phyloP scores from a whole-genome alignment of 768 basidiomycete genomes.

The Postia placenta region DNA sequence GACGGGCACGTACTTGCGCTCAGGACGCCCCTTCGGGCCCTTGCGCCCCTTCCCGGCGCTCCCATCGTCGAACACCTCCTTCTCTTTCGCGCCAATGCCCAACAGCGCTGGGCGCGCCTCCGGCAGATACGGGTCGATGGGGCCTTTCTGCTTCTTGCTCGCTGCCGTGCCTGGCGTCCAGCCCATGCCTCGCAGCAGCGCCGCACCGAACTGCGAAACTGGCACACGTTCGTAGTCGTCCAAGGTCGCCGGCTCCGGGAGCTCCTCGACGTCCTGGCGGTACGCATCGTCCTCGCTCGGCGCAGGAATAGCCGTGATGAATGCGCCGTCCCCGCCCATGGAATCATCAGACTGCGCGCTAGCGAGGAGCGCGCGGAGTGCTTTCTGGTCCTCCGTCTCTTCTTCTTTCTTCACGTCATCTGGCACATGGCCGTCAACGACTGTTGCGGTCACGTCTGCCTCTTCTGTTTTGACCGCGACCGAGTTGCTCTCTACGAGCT shows the following conservation, averaged over 20 bases:
- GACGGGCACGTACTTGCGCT: slow-evolving; percentile 81
- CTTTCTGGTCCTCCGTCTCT: slow-evolving; percentile 72
- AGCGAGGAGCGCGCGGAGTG: slow-evolving; percentile 74
- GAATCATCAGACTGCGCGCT: slow-evolving; percentile 37
- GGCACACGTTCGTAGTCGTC: slow-evolving; percentile 90
- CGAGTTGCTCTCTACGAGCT: slow-evolving; percentile 19
- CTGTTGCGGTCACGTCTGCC: slow-evolving; percentile 14
- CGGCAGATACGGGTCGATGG: slow-evolving; percentile 78
- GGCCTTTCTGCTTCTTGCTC: slow-evolving; percentile 47
- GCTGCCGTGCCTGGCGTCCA: slow-evolving; percentile 84
- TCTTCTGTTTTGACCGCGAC: slow-evolving; percentile 4
- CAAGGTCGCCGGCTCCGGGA: slow-evolving; percentile 70
- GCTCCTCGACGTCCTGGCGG: slow-evolving; percentile 72
- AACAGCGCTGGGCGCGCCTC: slow-evolving; percentile 76
- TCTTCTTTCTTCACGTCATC: slow-evolving; percentile 28
- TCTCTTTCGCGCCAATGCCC: slow-evolving; percentile 92
- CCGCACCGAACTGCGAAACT: slow-evolving; percentile 88
- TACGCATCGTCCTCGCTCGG: slow-evolving; percentile 77
- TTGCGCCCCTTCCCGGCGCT: slow-evolving; percentile 38
- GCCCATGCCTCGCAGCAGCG: slow-evolving; percentile 93
- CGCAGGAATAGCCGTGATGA: slow-evolving; percentile 53
- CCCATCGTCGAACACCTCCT: slow-evolving; percentile 66
- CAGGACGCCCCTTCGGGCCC: slow-evolving; percentile 40
- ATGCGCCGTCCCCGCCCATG: slow-evolving; percentile 28
- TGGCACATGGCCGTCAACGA: slow-evolving; percentile 27